Conservation (phyloP, 176 grass and related monocot genomes). For the Lolium perenne region DNA sequence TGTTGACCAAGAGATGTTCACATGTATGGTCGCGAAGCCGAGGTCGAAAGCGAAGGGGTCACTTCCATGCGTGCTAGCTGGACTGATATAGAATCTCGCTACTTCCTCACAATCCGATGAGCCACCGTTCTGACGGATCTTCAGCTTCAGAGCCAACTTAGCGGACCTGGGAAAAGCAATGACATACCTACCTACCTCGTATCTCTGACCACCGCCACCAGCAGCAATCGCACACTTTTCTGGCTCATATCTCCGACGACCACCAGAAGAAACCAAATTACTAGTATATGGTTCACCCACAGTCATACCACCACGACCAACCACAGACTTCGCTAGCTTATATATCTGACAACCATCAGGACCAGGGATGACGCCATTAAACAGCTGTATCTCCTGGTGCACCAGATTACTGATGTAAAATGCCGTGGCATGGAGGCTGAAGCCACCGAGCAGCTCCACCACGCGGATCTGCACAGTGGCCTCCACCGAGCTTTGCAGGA, state of each 20-base stretch:
- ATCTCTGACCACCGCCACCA: neutral
- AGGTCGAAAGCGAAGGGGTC: neutral
- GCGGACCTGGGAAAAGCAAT: neutral
- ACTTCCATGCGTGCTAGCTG: constrained; percentile 11
- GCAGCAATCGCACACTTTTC: neutral
- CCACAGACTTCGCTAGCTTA: neutral
- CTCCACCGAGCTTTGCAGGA: neutral
- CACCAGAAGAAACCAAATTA: neutral
- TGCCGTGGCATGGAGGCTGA: neutral
- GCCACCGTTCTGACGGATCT: neutral
- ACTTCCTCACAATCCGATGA: neutral
- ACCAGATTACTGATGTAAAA: neutral
- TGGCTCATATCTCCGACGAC: neutral
- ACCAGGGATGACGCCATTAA: neutral
- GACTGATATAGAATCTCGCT: neutral
- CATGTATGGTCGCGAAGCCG: neutral
- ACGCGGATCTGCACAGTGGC: neutral
- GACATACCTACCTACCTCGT: neutral
- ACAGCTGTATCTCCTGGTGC: constrained; percentile 7
- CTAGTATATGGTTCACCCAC: neutral
- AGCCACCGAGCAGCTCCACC: neutral
- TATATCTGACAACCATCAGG: neutral
- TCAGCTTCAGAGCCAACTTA: constrained; percentile 1
- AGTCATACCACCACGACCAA: neutral
- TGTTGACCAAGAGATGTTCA: constrained; percentile 25